Base-by-base conservation (phyloP, 768 basidiomycete genomes). In the Termitomyces eurrhizus region DNA sequence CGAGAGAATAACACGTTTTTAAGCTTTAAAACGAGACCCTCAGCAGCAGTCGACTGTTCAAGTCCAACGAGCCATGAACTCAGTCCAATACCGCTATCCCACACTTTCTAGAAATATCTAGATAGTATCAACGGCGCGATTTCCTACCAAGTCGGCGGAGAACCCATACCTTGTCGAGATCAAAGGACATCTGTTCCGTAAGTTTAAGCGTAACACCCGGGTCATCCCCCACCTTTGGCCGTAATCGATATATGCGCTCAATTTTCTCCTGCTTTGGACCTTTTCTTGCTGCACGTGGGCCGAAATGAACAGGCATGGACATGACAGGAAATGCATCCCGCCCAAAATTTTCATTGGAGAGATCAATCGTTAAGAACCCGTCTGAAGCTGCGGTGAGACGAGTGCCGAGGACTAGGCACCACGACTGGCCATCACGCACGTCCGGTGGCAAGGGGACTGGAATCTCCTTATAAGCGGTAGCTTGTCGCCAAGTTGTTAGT, bases 1-100 rank as follows among this genome's bases (percentile, higher is more conserved):
- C 66, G 52, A 18, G 75, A 73, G 42, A 86, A 80, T 29, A 88
- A 66, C 0, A 68, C 69, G 2, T 76, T 65, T 48, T 68, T 70
- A 37, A 80, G 60, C 39, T 56, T 58, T 50, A 70, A 41, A 26
- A 60, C 42, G 48, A 12, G 18, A 18, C 32, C 49, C 33, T 62
- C 37, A 46, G 44, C 61, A 51, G 59, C 57, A 13, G 56, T 35
- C 52, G 57, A 66, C 60, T 69, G 63, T 44, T 67, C 68, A 56
- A 75, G 69, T 64, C 61, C 72, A 33, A 82, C 76, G 4, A 96
- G 75, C 91, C 91, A 95, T 2, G 92, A 83, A 59, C 89, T 87
- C 21, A 95, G 74, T 7, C 91, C 93, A 51, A 96, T 80, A 2
- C 95, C 95, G 46, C 93, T 95, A 70, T 96, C 94, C 95, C 95